phyloP scores from a whole-genome alignment of 2,329 filamentous ascomycete genomes.

The Pseudogymnoascus sp. region DNA sequence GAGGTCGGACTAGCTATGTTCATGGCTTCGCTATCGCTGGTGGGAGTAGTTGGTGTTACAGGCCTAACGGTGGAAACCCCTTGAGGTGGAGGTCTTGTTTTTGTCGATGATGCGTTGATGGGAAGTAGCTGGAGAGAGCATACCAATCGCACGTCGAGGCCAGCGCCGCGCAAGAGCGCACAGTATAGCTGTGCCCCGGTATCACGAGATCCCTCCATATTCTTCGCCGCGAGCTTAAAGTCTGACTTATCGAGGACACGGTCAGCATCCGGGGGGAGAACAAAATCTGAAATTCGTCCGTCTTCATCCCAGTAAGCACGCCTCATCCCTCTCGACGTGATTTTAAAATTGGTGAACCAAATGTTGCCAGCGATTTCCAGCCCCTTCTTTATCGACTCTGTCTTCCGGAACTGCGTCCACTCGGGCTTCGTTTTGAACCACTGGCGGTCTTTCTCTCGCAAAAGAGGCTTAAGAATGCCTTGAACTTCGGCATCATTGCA shows the following conservation, averaged over 20 bases:
- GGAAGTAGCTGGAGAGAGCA: conserved; percentile 82
- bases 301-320: conserved; percentile 70
- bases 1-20: conserved; percentile 12
- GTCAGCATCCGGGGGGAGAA: conserved; percentile 55
- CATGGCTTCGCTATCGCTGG: conserved; percentile 25
- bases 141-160: conserved; percentile 72
- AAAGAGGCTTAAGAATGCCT: conserved; percentile 51
- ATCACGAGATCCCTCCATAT: conserved; percentile 74
- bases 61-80: conserved; percentile 31
- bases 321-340: conserved; percentile 63
- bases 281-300: conserved; percentile 13
- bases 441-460: conserved; percentile 56
- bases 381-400: conserved; percentile 70
- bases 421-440: conserved; percentile 61
- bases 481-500: conserved; percentile 72
- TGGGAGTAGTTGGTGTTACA: conserved; percentile 21
- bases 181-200: conserved; percentile 87
- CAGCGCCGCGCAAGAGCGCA: conserved; percentile 72
- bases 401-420: conserved; percentile 65
- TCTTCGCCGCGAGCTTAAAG: conserved; percentile 60
- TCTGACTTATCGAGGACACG: conserved; percentile 60
- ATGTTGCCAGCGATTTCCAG: conserved; percentile 59
- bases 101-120: conserved; percentile 41
- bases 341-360: conserved; percentile 62
- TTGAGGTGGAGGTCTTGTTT: conserved; percentile 17